A percentile compares a stretch with the other conserved stretches of the same genome.
phyloP scores from a whole-genome alignment of 257 asterid species.

The Lycium barbarum region DNA sequence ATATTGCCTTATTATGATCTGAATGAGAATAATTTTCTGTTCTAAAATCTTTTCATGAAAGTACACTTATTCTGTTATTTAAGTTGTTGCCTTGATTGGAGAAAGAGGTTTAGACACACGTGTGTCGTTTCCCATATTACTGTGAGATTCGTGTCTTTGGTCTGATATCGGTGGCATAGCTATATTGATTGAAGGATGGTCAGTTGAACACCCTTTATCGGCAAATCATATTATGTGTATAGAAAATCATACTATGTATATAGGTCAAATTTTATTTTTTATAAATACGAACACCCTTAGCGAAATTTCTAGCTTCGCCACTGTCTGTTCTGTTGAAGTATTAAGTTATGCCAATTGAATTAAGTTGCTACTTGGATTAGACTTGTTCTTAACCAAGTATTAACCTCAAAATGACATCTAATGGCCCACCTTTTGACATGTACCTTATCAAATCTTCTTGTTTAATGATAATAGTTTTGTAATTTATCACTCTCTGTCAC shows the following conservation, averaged over 20 bases:
- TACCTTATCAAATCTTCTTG: no score
- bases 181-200: no score
- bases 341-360: background rate
- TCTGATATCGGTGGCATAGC: background rate
- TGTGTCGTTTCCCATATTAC: background rate
- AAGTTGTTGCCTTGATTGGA: background rate
- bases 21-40: conserved; percentile 18
- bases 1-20: conserved; percentile 22
- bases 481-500: conserved; percentile 21
- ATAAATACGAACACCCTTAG: no score
- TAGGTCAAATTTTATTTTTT: no score
- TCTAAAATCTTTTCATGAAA: background rate
- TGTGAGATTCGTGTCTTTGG: background rate
- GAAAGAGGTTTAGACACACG: background rate
- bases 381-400: background rate
- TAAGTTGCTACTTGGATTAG: background rate
- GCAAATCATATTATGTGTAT: no score
- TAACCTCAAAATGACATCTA: background rate
- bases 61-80: background rate
- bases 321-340: background rate
- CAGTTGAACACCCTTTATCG: no score
- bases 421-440: no score
- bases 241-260: no score
- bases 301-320: background rate
- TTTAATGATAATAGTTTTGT: no score